Base-by-base conservation (phyloP, 73 alveolate genomes). In the Blepharisma japonicum region DNA sequence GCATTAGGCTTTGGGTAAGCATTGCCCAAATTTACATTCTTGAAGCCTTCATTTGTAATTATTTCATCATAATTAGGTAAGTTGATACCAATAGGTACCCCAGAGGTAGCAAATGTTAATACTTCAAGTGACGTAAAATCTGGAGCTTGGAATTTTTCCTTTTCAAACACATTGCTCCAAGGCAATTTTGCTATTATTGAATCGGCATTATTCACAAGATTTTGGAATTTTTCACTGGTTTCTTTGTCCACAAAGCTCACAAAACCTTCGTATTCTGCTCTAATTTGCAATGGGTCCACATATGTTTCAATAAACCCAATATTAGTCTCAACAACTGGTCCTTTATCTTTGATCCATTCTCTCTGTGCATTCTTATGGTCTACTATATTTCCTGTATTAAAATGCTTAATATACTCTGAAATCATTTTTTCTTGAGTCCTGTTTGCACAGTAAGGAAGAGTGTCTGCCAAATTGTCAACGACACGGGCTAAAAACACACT, bases 121-220 rank as follows among this genome's bases (percentile, higher is more conserved):
- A 93, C 90, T 55, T 94, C 97, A 9, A 96, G 56, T 23, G 93
- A 82, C 11, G 97, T 94, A 89, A 96, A 94, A 54, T 96, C 96
- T 6, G 97, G 96, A 68, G 79, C 82, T 27, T 67, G 48, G 81
- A 89, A 93, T 21, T 32, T 81, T 38, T 94, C 98, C 76, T 92
- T 95, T 82, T 96, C 98, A 67, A 93, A 96, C 9, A 92, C 95
- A 56, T 86, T 84, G 14, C 92, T 87, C 99, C 99, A 96, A n/a
- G 99, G 99, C 72, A 96, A 87, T 56, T 85, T 78, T 55, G 77
- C 46, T 8, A 93, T 76, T 50, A 96, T 78, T 46, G 86, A 82
- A 45, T 88, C 96, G 53, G 97, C 95, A 76, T 86, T 76, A 48
- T 92, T 80, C 20, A 92, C 97, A 7, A 96, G 84, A 45, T 87